Evolutionary conservation across 2,329 filamentous ascomycete genomes (phyloP), one percentile per base, ranked within the genome.

Genomic region (Colletotrichum sansevieriae): DNA sequence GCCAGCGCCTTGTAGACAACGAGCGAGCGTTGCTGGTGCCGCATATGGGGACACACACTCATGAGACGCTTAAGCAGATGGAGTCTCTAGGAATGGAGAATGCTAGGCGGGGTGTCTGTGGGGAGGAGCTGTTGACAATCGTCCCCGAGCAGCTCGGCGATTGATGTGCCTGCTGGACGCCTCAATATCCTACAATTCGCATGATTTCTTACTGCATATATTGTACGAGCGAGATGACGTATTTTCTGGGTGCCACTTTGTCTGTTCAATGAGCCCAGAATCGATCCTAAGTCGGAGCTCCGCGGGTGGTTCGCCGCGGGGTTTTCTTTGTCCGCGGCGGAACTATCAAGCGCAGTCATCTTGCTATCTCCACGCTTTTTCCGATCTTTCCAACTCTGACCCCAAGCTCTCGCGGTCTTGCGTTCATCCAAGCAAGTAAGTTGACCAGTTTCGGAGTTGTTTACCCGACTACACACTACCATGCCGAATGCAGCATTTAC

Each of bases 41-140:
- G 41, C 90, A 92, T 74, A 85, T 92, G 80, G 90, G 90, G 0
- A 92, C 90, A 0, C 88, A 84, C 78, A 91, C 88, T 0, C 78
- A 83, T 10, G 90, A 92, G 81, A 83, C 77, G 33, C 29, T 63
- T 8, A 25, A 46, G 62, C 72, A 75, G 62, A 76, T 77, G 75
- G 74, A 76, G 43, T 55, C 70, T 4, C 64, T 74, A n/a, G 75
- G 74, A 5, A 75, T 76, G 64, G 73, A 76, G n/a, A 77, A 77
- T 39, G 75, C 75, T 0, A 57, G 71, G 37, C 47, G 71, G 20
- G 71, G 68, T 8, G 65, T 73, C 2, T 57, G 69, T 1, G 68
- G 70, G 10, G 66, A 72, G 33, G 22, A 62, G 3, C 22, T 74
- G 2, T 39, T 74, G n/a, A 73, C 72, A 0, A 44, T 70, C n/a